Conservation (phyloP, 2,329 filamentous ascomycete species). For the Ramichloridium luteum region DNA sequence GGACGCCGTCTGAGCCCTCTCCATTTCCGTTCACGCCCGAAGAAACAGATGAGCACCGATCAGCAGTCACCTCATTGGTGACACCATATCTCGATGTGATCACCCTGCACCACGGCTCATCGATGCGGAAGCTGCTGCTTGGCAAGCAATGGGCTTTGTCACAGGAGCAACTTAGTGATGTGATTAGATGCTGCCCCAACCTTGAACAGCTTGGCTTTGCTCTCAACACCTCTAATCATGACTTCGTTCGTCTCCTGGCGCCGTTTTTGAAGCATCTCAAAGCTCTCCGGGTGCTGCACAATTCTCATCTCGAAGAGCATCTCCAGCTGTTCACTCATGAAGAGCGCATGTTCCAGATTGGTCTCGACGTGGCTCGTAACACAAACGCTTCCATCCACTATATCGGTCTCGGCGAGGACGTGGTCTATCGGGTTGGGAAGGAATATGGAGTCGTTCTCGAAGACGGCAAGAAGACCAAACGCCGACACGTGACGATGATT, state of each 20-base stretch:
- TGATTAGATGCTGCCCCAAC: conserved; percentile 44
- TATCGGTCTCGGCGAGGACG: conserved; percentile 29
- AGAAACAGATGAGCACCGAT: neutral
- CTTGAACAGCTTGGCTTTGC: conserved; percentile 47
- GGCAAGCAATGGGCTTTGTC: conserved; percentile 44
- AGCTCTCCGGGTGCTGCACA: conserved; percentile 30
- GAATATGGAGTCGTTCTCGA: conserved; percentile 10
- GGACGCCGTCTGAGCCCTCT: neutral
- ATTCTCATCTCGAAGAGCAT: conserved; percentile 12
- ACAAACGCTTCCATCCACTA: conserved; percentile 22
- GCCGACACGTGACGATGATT: conserved; percentile 22
- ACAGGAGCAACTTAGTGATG: conserved; percentile 34
- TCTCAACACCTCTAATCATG: conserved; percentile 43
- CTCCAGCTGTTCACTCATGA: conserved; percentile 10
- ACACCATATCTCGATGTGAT: conserved; percentile 40
- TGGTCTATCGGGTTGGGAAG: conserved; percentile 27
- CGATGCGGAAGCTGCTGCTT: conserved; percentile 45
- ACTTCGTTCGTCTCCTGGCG: conserved; percentile 26
- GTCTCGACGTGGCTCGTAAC: conserved; percentile 10
- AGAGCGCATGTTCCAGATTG: conserved; percentile 23
- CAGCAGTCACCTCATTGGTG: too few species aligned
- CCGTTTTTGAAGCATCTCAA: conserved; percentile 28
- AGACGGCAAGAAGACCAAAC: conserved; percentile 15
- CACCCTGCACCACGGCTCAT: conserved; percentile 38
- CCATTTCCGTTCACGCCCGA: neutral